Base-by-base conservation (phyloP, 1,284 basidiomycete genomes). In the Vanrija sp. region DNA sequence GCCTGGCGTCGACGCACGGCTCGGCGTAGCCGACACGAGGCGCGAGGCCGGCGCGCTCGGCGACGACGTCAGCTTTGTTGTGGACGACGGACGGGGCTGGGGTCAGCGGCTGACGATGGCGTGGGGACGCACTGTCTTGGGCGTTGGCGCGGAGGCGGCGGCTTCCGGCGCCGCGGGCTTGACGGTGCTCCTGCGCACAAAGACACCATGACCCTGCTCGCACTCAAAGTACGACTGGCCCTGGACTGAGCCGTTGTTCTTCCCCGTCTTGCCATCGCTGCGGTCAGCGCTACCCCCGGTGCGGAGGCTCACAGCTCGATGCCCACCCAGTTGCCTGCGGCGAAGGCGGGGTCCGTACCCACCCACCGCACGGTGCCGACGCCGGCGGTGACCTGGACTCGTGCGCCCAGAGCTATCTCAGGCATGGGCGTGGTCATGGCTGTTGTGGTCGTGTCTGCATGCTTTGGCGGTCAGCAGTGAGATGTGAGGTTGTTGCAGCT, bases 191-290 rank as follows among this genome's bases (percentile, higher is more conserved):
- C 89, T 85, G 21, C 92, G 82, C 5, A 98, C 88, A 74, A 99
- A 98, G 42, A 98, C 88, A 45, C 96, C 96, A 74, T 89, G 80
- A 38, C 81, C 80, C 51, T 82, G 80, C 64, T 83, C 81, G 78
- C 91, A 95, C 16, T 80, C 81, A 75, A 99, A 98, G 79, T 98
- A 99, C 8, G 78, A 67, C 55, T 86, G 80, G 26, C 89, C 93
- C 47, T 87, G 82, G 1, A 99, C 89, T 1, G 85, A 83, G 2
- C 96, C 96, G 68, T 98, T 89, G 79, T 99, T 98, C 85, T 98
- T 98, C 40, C 96, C 96, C 44, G 85, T 87, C 5, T 83, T 74
- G 63, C 88, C 86, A 49, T 80, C 61, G 23, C 61, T 63, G 26
- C 5, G 0, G 43, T 54, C 43, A 55, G 49, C 19, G n/a, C n/a